A percentile compares a stretch with the other conserved stretches of the same genome.
Evolutionary conservation across 495 filamentous ascomycete genomes (phyloP).

Genomic region (Aspergillus kassunensis): DNA sequence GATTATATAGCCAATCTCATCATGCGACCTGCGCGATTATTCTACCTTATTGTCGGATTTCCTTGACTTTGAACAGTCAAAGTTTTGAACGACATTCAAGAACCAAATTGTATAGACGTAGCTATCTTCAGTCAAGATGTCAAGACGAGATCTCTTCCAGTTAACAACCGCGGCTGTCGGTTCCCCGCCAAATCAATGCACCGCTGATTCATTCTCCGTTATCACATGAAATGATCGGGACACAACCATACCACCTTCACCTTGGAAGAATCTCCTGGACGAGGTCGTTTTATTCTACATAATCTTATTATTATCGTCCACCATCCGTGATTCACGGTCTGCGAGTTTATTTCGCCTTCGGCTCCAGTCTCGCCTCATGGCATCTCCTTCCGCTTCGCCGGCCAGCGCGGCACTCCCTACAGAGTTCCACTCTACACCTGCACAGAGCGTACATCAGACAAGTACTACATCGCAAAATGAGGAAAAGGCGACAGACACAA

Average conservation of each 20-base stretch:
- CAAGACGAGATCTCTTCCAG: too few species aligned
- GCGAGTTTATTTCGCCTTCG: not conserved
- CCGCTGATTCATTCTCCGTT: slow-evolving; percentile 5
- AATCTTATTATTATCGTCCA: not conserved
- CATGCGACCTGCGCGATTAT: too few species aligned
- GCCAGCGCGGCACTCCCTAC: slow-evolving; percentile 2
- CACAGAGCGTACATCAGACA: slow-evolving; percentile 2
- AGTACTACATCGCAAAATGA: slow-evolving; percentile 1
- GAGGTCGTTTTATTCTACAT: not conserved
- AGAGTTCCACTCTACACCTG: not conserved
- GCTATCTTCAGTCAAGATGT: not conserved
- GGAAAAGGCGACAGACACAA: not conserved
- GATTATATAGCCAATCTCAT: not conserved
- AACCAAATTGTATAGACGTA: too few species aligned
- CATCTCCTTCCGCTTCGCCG: slow-evolving; percentile 14
- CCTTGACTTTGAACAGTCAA: too few species aligned
- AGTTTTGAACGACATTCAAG: too few species aligned
- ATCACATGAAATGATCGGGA: slow-evolving; percentile 5
- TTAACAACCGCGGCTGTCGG: slow-evolving; percentile 10
- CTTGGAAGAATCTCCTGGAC: not conserved
- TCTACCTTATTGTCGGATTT: too few species aligned
- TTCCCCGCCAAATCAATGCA: slow-evolving; percentile 1
- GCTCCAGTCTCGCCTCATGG: slow-evolving; percentile 10
- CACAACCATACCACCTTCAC: slow-evolving; percentile 1
- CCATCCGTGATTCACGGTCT: not conserved